Base-by-base conservation (phyloP, 1,284 basidiomycete species). In the Porogramme epimiltina region DNA sequence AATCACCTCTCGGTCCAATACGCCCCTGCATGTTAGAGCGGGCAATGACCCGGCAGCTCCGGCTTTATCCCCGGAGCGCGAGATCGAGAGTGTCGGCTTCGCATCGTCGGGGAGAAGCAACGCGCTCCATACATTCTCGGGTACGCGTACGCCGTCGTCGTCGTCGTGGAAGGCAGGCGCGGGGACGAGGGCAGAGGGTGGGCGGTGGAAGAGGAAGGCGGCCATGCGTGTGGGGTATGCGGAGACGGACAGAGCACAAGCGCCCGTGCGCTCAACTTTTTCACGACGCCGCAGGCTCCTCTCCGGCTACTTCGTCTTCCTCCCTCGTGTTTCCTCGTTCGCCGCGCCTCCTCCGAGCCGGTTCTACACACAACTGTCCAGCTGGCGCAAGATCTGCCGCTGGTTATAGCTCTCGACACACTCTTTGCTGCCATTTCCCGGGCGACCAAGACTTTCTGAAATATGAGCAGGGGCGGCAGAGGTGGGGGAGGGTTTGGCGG, bases 381-480 rank as follows among this genome's bases (percentile, higher is more conserved):
- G 45, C 43, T 25, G 49, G 38, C 23, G 39, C 34, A 42, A 23
- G 38, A 42, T 46, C 16, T 22, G 47, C 45, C 44, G 33, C 52
- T 49, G 50, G 39, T 18, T 10, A 19, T 5, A 28, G 4, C n/a
- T 37, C n/a, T 19, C 18, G 9, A 34, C 18, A n/a, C n/a, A n/a
- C n/a, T n/a, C n/a, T n/a, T n/a, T n/a, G n/a, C n/a, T n/a, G n/a
- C n/a, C n/a, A n/a, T n/a, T n/a, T n/a, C n/a, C 25, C 16, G 9
- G 9, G 47, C 16, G 18, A 26, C 3, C 23, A 24, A 26, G 6
- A 34, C 44, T 38, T 20, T 42, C 45, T 55, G 42, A 51, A 53
- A 28, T 34, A 66, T 66, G 64, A 63, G 59, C 42, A 58, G 64
- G 43, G 64, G 64, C 44, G 64, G 60, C 26, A 47, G 66, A 55